Evolutionary conservation across 2,329 filamentous ascomycete species (phyloP).

Genomic region (Ascochyta viciae-villosae): DNA sequence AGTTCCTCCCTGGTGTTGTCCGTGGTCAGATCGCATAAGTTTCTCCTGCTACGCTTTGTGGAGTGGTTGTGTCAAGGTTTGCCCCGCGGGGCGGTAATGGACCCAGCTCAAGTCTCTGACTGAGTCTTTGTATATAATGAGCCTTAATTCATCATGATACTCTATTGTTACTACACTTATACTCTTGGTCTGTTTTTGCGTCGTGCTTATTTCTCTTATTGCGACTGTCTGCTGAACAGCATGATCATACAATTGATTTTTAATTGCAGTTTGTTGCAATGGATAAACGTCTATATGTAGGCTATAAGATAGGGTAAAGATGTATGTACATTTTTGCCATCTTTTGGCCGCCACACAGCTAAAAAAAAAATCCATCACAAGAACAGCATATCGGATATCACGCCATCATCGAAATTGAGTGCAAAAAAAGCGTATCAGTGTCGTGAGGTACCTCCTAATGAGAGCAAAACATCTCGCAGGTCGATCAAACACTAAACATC

Average conservation of each 20-base stretch:
- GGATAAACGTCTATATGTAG: too few species aligned
- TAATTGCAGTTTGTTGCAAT: too few species aligned
- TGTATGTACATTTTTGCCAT: too few species aligned
- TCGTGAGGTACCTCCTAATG: too few species aligned
- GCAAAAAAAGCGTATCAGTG: too few species aligned
- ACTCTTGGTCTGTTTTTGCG: neutral
- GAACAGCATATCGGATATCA: too few species aligned
- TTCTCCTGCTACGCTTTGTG: neutral
- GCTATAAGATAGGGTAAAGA: too few species aligned
- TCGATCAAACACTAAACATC: neutral
- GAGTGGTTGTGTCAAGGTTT: neutral
- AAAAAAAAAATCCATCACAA: too few species aligned
- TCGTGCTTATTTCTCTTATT: neutral
- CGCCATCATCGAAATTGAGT: too few species aligned
- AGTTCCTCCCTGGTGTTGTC: constrained; percentile 59
- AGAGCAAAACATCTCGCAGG: neutral
- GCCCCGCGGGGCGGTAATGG: neutral
- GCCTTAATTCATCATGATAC: neutral
- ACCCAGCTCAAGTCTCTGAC: constrained; percentile 6
- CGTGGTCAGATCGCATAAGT: constrained; percentile 53
- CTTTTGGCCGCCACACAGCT: too few species aligned
- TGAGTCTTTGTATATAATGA: neutral
- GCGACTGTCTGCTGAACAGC: too few species aligned
- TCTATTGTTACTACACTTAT: neutral
- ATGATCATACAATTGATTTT: too few species aligned